Evolutionary conservation across 2,329 filamentous ascomycete species (phyloP), one percentile per base, ranked within the genome.

Genomic region (Xylaria sp.): DNA sequence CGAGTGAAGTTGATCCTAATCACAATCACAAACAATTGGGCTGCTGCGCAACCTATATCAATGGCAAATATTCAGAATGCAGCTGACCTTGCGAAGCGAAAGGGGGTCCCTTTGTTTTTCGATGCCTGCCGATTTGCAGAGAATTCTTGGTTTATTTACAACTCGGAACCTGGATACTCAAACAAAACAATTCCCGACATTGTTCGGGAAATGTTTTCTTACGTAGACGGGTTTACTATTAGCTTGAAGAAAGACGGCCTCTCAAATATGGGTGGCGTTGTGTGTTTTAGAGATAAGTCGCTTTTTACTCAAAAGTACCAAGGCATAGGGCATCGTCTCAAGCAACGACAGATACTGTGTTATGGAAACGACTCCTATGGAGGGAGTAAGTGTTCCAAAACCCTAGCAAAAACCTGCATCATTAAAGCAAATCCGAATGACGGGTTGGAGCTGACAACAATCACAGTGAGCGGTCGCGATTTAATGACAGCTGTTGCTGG

Each of bases 91-190:
- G 63, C 66, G 1, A 63, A 29, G 4, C 15, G 49, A 2, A 43
- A 66, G 2, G 11, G 25, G 7, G 61, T 71, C 13, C 70, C 69
- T 5, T 29, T 70, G 0, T 68, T 72, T 41, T 70, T 69, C 49
- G 69, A 72, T 25, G 63, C 69, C 6, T 69, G 68, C 19, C 66
- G 68, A 2, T 71, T 72, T 52, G 69, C 69, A 1, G 70, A 71
- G 31, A 72, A 71, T 46, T 65, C 67, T 2, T 60, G 52, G 38
- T 71, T 70, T 38, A 70, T 72, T 31, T 63, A 65, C 8, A 41
- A 62, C 11, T 69, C 54, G 6, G 70, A 71, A 41, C 11, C 23
- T 1, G 70, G 65, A 9, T 70, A 68, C 43, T 27, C 46, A 2
- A 19, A 61, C 10, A 62, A 53, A 21, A 33, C 54, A 8, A 67